Evolutionary conservation across 2,329 filamentous ascomycete genomes (phyloP), one percentile per base, ranked within the genome.

Genomic region (Colletotrichum sp.): DNA sequence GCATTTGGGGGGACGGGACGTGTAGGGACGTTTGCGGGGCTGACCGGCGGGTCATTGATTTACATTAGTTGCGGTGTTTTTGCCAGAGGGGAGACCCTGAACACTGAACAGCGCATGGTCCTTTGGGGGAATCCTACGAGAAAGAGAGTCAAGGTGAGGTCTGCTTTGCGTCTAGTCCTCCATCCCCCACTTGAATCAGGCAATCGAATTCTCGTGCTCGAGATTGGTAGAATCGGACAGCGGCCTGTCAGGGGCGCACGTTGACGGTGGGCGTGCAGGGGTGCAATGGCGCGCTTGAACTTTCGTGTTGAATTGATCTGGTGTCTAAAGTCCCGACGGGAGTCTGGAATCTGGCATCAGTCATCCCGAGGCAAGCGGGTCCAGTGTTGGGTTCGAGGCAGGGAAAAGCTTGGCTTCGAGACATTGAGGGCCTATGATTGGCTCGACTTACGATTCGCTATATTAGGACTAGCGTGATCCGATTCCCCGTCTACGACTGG

Each of bases 201-300:
- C 72, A 75, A 72, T 66, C 69, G 62, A 39, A 75, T 75, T 75
- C 69, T 63, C 60, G n/a, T 12, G 28, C 16, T 52, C 12, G 13
- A 66, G 72, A 64, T 72, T 75, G 72, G 72, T 26, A 30, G 57
- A 52, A 30, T 39, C 32, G 52, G 32, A 26, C 57, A 30, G 8
- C 26, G 32, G 32, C 30, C 32, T 52, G 52, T 24, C 30, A 69
- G 66, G 52, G 57, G 57, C 44, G 57, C 28, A 62, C 57, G 57
- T 28, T n/a, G 57, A 30, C 57, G 10, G 24, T 30, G 18, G 24
- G 28, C 44, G 44, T 21, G n/a, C 44, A 49, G 44, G 44, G 44
- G 44, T 49, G 44, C 6, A 49, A 49, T 49, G 44, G 44, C 44
- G 10, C 44, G 44, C 44, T 49, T 49, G n/a, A 49, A 49, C 55